Evolutionary conservation across 1,139 yeast genomes (phyloP), one percentile per base, ranked within the genome.

Genomic region (Candida mesenterica): DNA sequence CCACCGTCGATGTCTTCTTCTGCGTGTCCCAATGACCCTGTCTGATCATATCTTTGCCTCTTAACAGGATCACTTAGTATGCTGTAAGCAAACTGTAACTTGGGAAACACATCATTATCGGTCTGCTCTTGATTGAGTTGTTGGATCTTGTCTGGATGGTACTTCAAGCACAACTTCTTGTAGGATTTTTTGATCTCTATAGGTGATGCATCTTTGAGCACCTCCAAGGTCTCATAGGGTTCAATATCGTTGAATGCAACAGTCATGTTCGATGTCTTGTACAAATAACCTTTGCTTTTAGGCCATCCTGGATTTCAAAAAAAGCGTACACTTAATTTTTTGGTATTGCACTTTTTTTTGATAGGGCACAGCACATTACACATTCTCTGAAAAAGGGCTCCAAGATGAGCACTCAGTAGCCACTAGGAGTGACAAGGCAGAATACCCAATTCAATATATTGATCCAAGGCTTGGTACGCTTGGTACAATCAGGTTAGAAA

Each of bases 91-190:
- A 85, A 81, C 52, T 87, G 92, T 19, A 88, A 71, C 47, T 73
- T 63, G 41, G 88, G 85, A 55, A 88, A 88, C 39, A 52, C 50
- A n/a, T 58, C 63, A 39, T 62, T 64, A 41, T 74, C 71, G 15
- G 54, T 59, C 14, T 20, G 27, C 23, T 13, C 42, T 14, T 46
- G 43, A 24, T 42, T 41, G 17, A 34, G 44, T 41, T 75, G 77
- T 39, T 64, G 68, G 30, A 74, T 53, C 53, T 87, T 88, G 58
- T 88, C 96, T 0, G 96, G 96, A 55, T 88, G 96, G 43, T 75
- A 73, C 42, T 70, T 64, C 30, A 88, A 68, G 47, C 95, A 87
- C 28, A 77, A 62, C 43, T 75, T 77, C 48, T 89, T 77, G 57
- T 88, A 88, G 0, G 89, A 77, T 50, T 75, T 79, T 53, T 82